A percentile compares a stretch with the other conserved stretches of the same genome.
phyloP scores from a whole-genome alignment of 2,329 filamentous ascomycete species.

The Fusarium fracticaudum region DNA sequence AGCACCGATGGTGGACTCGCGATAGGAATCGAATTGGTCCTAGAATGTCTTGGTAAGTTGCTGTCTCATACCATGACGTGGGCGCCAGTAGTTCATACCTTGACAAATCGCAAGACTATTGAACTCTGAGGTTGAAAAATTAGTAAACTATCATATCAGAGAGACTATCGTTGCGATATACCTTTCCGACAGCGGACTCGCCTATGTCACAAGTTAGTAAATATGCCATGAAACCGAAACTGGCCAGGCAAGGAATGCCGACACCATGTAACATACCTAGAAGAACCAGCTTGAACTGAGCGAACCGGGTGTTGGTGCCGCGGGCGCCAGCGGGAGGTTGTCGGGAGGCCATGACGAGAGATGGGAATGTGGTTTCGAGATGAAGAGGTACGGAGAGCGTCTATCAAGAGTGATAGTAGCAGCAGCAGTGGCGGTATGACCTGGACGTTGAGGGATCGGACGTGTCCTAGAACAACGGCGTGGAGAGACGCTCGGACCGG shows the following conservation, averaged over 20 bases:
- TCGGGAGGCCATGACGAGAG: slow-evolving; percentile 81
- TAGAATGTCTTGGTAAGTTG: slow-evolving; percentile 50
- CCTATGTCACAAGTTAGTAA: slow-evolving; percentile 67
- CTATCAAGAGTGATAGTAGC: slow-evolving; percentile 16
- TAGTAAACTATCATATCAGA: slow-evolving; percentile 27
- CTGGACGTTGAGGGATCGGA: slow-evolving; percentile 38
- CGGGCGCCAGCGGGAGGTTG: slow-evolving; percentile 70
- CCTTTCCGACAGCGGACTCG: slow-evolving; percentile 99
- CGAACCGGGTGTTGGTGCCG: slow-evolving; percentile 84
- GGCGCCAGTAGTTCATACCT: slow-evolving; percentile 66
- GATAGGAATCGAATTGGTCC: slow-evolving; percentile 99
- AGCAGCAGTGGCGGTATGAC: slow-evolving; percentile 39
- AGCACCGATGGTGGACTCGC: slow-evolving; percentile 97
- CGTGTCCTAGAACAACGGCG: slow-evolving; percentile 41
- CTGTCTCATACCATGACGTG: background rate
- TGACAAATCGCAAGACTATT: slow-evolving; percentile 96
- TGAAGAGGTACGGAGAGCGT: slow-evolving; percentile 24
- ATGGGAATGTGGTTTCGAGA: slow-evolving; percentile 41
- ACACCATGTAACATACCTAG: slow-evolving; percentile 72
- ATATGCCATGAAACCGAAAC: slow-evolving; percentile 11
- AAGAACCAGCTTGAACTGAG: slow-evolving; percentile 98
- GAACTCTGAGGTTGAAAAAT: slow-evolving; percentile 74
- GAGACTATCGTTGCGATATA: slow-evolving; percentile 52
- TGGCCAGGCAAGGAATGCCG: slow-evolving; percentile 10
- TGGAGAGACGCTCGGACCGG: slow-evolving; percentile 33